Evolutionary conservation across 139 green algal genomes (phyloP), one percentile per base, ranked within the genome.

Genomic region (Axilococcus clingmanii): DNA sequence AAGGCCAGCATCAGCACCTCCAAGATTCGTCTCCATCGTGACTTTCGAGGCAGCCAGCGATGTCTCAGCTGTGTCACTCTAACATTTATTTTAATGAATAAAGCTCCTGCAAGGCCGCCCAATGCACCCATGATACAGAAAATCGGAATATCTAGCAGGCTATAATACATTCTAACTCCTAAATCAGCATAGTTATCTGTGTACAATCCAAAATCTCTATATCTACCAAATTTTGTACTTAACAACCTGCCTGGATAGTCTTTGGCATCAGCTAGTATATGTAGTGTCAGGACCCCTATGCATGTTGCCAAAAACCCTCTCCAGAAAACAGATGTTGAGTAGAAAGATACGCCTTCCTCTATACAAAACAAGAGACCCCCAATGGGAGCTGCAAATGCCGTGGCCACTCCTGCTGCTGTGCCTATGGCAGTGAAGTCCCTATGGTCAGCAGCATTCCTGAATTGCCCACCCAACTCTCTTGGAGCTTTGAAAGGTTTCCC

Each of bases 351-450:
- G 28, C 68, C 76, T 61, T 87, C 76, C 60, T 83, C 76, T 15
- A 83, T 59, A 2, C 71, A 76, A 57, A 87, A 79, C 29, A 87
- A 63, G 48, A 84, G 62, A 28, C 79, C 79, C 32, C 79, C 79
- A 17, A 87, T 80, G 24, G 79, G 79, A 5, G 79, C 74, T 4
- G 63, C 63, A 60, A 87, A 87, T 3, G 79, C 72, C 4, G 66
- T 75, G 17, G 79, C 69, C 20, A 85, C 62, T 17, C 76, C 76
- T 47, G 74, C 75, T 15, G 78, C 75, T 7, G 75, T 81, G 40
- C 78, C 78, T 16, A 83, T 82, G 30, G 65, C 63, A 2, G 73
- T 58, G 30, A 78, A 87, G 28, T 87, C 78, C 6, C 78, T 57
- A 55, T 82, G 74, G 49, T 82, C 72, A 4, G 59, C 63, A 30